Evolutionary conservation across 805 yeast genomes (phyloP).

Genomic region (Jamesozyma lodderae): DNA sequence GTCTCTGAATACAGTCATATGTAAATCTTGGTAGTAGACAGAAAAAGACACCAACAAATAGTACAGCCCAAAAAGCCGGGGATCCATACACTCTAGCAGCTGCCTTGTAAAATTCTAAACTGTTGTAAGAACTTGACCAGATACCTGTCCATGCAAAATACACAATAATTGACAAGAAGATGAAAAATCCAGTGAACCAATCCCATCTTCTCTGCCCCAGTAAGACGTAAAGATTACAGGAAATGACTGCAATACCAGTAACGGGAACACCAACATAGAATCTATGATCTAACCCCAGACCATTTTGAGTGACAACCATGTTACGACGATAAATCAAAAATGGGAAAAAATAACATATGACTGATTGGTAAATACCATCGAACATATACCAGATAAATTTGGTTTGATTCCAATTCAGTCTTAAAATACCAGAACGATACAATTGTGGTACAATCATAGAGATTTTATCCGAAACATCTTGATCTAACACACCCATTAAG

Average conservation of each 20-base stretch:
- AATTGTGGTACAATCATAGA: constrained; percentile 67
- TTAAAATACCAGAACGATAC: constrained; percentile 61
- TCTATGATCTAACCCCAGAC: constrained; percentile 58
- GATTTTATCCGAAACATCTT: constrained; percentile 64
- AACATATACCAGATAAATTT: constrained; percentile 68
- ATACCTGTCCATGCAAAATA: constrained; percentile 74
- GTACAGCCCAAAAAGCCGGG: constrained; percentile 57
- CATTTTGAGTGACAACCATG: constrained; percentile 41
- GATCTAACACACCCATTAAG: constrained; percentile 69
- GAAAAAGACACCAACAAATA: constrained; percentile 49
- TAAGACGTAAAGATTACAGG: constrained; percentile 59
- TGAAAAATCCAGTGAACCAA: constrained; percentile 55
- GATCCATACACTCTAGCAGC: constrained; percentile 59
- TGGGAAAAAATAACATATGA: constrained; percentile 67
- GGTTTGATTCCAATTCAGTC: constrained; percentile 61
- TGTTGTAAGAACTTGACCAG: constrained; percentile 51
- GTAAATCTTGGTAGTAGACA: constrained; percentile 64
- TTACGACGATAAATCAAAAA: constrained; percentile 42
- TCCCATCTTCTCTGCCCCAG: constrained; percentile 76
- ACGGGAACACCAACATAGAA: constrained; percentile 65
- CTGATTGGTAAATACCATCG: constrained; percentile 74
- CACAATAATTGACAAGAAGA: constrained; percentile 47
- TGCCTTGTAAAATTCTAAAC: constrained; percentile 59
- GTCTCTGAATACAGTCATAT: constrained; percentile 44
- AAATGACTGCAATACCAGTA: constrained; percentile 54